Evolutionary conservation across 2,329 filamentous ascomycete genomes (phyloP), one percentile per base, ranked within the genome.

Genomic region (Clonostachys byssicola): DNA sequence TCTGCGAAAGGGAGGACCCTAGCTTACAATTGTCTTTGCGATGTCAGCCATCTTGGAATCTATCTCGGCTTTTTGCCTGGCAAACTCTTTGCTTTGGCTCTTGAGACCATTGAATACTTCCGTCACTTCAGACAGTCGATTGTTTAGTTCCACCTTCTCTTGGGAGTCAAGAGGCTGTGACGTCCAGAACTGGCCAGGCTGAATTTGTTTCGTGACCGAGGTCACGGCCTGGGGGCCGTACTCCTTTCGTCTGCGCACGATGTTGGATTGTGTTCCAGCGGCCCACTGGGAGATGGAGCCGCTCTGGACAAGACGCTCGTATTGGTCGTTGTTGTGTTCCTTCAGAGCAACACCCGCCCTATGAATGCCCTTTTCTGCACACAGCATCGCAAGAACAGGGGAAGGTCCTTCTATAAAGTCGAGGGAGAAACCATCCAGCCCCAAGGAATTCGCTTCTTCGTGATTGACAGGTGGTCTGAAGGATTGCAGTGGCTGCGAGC

Each of bases 321-420:
- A 89, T 55, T 90, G 83, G 38, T 78, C 73, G 34, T 88, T 79
- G 3, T 65, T 79, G 34, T 92, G 81, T 10, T 89, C 81, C 6
- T 63, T 64, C 13, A 83, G 69, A 14, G 80, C 74, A 41, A 92
- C 77, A 1, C 82, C 89, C 6, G 85, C 85, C 23, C 73, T 70
- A 56, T 95, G 83, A 7, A 96, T 65, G 46, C 72, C 77, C 49
- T 78, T 81, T 54, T 88, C 85, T 12, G 83, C 78, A 64, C 91
- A 96, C 18, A 99, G 78, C 87, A 95, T 94, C 7, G 89, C 86
- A 34, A 97, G 70, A 2, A 99, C 89, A 2, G 88, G 79, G 2
- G 86, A 83, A 0, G 95, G 95, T 0, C 92, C 94, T 34, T 85
- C 77, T 6, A 99, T 61, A 49, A 80, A 89, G 59, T 97, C 88